phyloP scores from a whole-genome alignment of 306 rosid genomes.

The Crotalaria pallida region DNA sequence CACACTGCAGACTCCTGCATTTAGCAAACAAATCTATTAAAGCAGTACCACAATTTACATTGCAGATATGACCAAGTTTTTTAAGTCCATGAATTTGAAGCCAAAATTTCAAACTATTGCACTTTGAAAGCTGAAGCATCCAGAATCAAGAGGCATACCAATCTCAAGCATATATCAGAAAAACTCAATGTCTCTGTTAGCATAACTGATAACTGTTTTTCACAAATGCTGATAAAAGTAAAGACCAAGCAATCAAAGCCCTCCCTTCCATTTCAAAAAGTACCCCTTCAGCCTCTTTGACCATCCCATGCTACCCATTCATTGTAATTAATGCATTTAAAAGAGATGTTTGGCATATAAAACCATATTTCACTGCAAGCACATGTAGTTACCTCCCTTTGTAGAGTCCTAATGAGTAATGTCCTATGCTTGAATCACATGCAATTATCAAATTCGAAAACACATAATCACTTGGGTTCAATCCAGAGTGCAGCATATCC shows the following conservation, averaged over 20 bases:
- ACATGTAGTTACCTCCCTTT: conserved; percentile 43
- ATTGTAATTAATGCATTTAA: conserved; percentile 44
- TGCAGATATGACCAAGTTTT: conserved; percentile 34
- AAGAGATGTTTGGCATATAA: conserved; percentile 28
- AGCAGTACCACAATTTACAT: conserved; percentile 30
- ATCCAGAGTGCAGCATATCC: conserved; percentile 34
- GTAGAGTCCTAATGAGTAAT: conserved; percentile 1
- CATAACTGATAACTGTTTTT: conserved; percentile 18
- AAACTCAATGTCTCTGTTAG: conserved; percentile 19
- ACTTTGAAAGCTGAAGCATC: conserved; percentile 38
- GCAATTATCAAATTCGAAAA: conserved; percentile 42
- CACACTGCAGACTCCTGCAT: conserved; percentile 35
- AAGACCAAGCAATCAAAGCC: conserved; percentile 46
- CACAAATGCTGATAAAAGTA: conserved; percentile 31
- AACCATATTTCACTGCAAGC: conserved; percentile 38
- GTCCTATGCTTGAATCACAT: conserved; percentile 18
- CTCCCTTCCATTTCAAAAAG: conserved; percentile 22
- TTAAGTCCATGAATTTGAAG: conserved; percentile 35
- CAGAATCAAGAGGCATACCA: conserved; percentile 35
- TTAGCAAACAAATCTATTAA: conserved; percentile 42
- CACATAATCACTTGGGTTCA: conserved; percentile 33
- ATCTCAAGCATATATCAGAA: conserved; percentile 32
- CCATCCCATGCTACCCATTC: conserved; percentile 42
- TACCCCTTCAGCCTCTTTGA: conserved; percentile 39
- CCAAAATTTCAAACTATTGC: conserved; percentile 35